Conservation (phyloP, 2,329 filamentous ascomycete species). For the Sordariomycetes sp. region DNA sequence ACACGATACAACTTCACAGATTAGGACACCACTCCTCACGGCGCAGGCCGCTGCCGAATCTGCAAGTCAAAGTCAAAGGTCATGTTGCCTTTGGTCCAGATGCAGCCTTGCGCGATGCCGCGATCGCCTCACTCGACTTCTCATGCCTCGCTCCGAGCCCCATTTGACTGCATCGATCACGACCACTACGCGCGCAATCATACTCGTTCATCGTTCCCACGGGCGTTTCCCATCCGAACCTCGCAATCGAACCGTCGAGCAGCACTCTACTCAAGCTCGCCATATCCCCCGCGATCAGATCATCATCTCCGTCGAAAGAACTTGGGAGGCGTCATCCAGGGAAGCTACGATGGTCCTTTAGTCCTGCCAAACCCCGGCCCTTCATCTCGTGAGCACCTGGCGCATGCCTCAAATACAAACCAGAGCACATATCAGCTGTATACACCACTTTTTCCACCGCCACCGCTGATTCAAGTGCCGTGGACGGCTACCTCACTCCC, state of each 20-base stretch:
- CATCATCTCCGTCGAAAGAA: conserved; percentile 86
- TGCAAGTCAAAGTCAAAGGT: too few species aligned
- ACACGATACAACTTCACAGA: neutral
- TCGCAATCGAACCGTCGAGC: conserved; percentile 15
- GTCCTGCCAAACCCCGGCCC: conserved; percentile 64
- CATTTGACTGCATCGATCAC: conserved; percentile 9
- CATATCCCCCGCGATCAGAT: conserved; percentile 37
- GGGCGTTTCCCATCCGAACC: conserved; percentile 21
- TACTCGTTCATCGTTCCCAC: conserved; percentile 12
- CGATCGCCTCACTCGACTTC: conserved; percentile 28
- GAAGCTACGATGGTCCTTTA: conserved; percentile 80
- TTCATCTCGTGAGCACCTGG: conserved; percentile 75
- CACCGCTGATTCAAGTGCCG: too few species aligned
- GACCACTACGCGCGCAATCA: conserved; percentile 7
- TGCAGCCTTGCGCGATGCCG: conserved; percentile 40
- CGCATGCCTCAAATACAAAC: too few species aligned
- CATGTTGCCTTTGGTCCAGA: conserved; percentile 44
- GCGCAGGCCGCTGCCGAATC: too few species aligned
- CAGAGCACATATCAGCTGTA: too few species aligned
- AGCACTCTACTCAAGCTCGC: conserved; percentile 7
- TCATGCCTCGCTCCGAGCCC: conserved; percentile 12
- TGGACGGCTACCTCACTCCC: too few species aligned
- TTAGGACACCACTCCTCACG: too few species aligned
- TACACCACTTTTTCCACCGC: too few species aligned
- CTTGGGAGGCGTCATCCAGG: conserved; percentile 84